phyloP scores from a whole-genome alignment of 2,329 filamentous ascomycete species.

The Fusarium xyrophilum region DNA sequence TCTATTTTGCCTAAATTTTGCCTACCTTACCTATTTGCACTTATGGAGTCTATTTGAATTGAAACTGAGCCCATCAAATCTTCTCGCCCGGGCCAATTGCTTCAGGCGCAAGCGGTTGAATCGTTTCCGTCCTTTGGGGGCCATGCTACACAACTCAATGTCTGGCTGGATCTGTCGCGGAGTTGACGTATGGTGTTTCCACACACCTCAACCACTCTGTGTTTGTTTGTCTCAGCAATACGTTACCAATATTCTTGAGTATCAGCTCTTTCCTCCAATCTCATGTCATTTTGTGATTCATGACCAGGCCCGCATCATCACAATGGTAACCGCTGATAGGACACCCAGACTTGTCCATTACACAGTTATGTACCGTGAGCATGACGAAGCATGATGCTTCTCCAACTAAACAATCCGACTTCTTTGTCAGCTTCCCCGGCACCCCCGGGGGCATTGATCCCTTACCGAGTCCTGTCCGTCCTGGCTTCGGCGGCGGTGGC shows the following conservation, averaged over 20 bases:
- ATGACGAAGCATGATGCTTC: conserved; percentile 36
- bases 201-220: conserved; percentile 14
- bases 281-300: conserved; percentile 2
- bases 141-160: conserved; percentile 19
- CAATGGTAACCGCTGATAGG: conserved; percentile 1
- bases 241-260: conserved; percentile 20
- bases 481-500: conserved; percentile 35
- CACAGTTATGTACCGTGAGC: conserved; percentile 25
- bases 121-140: conserved; percentile 24
- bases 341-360: background rate
- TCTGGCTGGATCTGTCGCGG: conserved; percentile 25
- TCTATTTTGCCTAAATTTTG: conserved; percentile 12
- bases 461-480: conserved; percentile 35
- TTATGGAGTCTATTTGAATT: conserved; percentile 6
- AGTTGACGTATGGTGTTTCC: conserved; percentile 35
- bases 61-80: conserved; percentile 3
- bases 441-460: conserved; percentile 35
- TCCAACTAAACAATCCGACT: conserved; percentile 26
- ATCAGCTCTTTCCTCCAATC: conserved; percentile 7
- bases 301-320: background rate
- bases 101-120: conserved; percentile 23
- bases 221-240: conserved; percentile 14
- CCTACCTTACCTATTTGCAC: conserved; percentile 1
- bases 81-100: conserved; percentile 10
- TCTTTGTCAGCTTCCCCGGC: conserved; percentile 36